Evolutionary conservation across 2,329 filamentous ascomycete genomes (phyloP).

Genomic region (Aphanocladium album): DNA sequence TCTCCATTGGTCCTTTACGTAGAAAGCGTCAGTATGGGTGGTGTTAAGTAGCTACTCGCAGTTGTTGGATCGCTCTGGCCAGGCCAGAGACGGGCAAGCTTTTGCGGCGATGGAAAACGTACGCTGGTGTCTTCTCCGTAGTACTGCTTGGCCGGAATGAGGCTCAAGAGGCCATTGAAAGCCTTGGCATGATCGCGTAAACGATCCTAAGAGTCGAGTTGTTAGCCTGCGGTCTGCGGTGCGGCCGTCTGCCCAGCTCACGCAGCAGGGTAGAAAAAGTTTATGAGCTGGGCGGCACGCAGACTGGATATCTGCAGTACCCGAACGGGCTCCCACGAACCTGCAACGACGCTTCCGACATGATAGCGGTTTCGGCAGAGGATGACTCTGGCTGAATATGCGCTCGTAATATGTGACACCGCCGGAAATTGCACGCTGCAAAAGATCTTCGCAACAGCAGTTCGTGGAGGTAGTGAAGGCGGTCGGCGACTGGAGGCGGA

Average conservation of each 20-base stretch:
- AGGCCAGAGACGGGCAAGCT: slow-evolving; percentile 2
- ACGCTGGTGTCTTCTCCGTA: slow-evolving; percentile 82
- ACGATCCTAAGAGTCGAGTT: slow-evolving; percentile 41
- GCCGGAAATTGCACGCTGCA: background rate
- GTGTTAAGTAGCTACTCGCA: slow-evolving; percentile 1
- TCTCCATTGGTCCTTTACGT: slow-evolving; percentile 78
- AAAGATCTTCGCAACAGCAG: background rate
- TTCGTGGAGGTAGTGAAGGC: slow-evolving; percentile 13
- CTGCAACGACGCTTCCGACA: slow-evolving; percentile 44
- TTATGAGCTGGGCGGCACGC: background rate
- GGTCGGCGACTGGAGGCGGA: slow-evolving; percentile 15
- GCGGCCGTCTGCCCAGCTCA: background rate
- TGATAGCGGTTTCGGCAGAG: slow-evolving; percentile 19
- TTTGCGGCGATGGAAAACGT: slow-evolving; percentile 37
- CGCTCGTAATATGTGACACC: background rate
- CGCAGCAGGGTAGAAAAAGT: background rate
- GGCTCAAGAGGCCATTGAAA: slow-evolving; percentile 79
- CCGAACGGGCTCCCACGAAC: slow-evolving; percentile 31
- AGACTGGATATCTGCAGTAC: slow-evolving; percentile 11
- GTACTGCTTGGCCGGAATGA: slow-evolving; percentile 88
- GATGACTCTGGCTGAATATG: background rate
- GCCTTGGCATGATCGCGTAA: slow-evolving; percentile 61
- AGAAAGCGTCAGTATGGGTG: background rate
- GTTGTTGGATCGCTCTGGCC: slow-evolving; percentile 5
- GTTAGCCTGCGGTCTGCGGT: background rate